A percentile compares a stretch with the other conserved stretches of the same genome.
These are phyloP conservation scores for Penicillium crustosum DNA, from an alignment of 2,329 filamentous ascomycete genomes.

Conservation along the genomic window DNA sequence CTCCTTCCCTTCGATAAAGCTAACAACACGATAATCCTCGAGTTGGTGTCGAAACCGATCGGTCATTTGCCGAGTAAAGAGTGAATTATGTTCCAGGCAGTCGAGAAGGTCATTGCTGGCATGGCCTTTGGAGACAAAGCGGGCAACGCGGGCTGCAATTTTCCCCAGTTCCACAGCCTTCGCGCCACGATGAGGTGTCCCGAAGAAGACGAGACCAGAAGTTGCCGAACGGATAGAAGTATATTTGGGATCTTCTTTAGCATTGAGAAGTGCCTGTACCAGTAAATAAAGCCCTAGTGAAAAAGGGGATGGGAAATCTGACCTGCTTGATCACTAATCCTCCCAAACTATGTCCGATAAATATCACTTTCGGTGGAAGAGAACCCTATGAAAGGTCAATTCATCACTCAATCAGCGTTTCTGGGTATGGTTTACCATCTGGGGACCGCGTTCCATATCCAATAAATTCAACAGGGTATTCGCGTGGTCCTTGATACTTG, in stretches of 20 bases:
- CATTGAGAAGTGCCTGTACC: conserved; percentile 34
- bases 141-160: conserved; percentile 35
- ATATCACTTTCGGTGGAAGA: conserved; percentile 31
- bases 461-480: conserved; percentile 36
- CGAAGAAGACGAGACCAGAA: conserved; percentile 37
- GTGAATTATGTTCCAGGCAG: conserved; percentile 32
- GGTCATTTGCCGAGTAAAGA: conserved; percentile 35
- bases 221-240: conserved; percentile 34
- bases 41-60: conserved; percentile 36
- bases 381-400: conserved; percentile 8
- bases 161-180: conserved; percentile 36
- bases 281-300: neutral
- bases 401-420: too few species aligned
- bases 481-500: conserved; percentile 37
- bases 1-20: conserved; percentile 37
- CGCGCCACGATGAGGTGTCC: conserved; percentile 36
- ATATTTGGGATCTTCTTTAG: conserved; percentile 38
- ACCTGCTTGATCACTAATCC: conserved; percentile 37
- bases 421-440: conserved; percentile 17
- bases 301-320: neutral
- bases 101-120: conserved; percentile 33
- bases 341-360: conserved; percentile 35
- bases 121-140: conserved; percentile 33
- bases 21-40: conserved; percentile 36
- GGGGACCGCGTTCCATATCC: conserved; percentile 32